A percentile compares a stretch with the other conserved stretches of the same genome.
phyloP scores from a whole-genome alignment of 768 basidiomycete genomes.

The Collybiopsis confluens region DNA sequence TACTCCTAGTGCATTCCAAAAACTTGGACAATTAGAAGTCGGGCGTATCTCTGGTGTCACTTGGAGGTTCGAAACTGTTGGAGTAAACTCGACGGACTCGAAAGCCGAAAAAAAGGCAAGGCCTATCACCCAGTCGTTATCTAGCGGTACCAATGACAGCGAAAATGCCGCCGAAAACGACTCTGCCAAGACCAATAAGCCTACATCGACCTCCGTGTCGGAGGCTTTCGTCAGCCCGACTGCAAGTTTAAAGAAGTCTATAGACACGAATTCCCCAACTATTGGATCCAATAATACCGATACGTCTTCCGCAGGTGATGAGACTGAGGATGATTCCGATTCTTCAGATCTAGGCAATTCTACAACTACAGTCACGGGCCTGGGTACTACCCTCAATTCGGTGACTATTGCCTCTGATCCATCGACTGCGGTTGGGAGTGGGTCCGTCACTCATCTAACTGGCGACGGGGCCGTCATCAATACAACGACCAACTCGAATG shows the following conservation, averaged over 20 bases:
- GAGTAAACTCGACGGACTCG: no score
- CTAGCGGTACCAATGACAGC: no score
- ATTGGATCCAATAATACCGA: neutral
- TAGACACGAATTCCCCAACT: neutral
- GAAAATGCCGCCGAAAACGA: no score
- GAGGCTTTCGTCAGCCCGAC: no score
- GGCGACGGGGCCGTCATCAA: no score
- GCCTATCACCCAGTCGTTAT: no score
- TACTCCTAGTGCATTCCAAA: slow-evolving; percentile 31
- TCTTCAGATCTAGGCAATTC: neutral
- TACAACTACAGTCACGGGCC: neutral
- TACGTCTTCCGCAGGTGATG: neutral
- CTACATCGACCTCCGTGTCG: no score
- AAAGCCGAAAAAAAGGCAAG: no score
- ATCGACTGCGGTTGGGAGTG: no score
- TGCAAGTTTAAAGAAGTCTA: neutral
- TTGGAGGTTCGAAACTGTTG: slow-evolving; percentile 24
- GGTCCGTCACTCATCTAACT: no score
- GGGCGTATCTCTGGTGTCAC: slow-evolving; percentile 33
- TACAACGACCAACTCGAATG: no score
- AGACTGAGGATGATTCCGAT: neutral
- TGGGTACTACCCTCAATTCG: neutral
- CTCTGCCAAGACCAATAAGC: no score
- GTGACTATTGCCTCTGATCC: neutral
- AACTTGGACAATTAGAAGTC: slow-evolving; percentile 23